Conservation (phyloP, 1,284 basidiomycete genomes). For the Cutaneotrichosporon dermatis region DNA sequence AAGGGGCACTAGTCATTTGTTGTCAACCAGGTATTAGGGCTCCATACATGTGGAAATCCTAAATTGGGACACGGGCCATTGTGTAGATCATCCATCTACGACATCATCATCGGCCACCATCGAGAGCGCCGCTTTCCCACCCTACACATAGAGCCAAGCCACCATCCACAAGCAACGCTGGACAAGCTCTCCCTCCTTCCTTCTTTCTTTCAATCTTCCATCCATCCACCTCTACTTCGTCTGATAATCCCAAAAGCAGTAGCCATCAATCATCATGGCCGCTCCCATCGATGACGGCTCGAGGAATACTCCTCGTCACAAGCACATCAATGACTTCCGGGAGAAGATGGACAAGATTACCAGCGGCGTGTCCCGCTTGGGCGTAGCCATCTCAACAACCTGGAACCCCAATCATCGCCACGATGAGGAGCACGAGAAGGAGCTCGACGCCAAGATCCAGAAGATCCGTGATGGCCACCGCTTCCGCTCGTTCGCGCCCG, state of each 20-base stretch:
- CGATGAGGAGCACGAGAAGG: conserved; percentile 62
- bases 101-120: too few species aligned
- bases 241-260: too few species aligned
- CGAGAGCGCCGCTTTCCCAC: not conserved
- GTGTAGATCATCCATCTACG: not conserved
- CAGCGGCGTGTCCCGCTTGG: conserved; percentile 34
- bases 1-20: too few species aligned
- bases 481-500: conserved; percentile 74
- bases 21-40: not conserved
- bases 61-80: not conserved
- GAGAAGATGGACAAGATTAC: conserved; percentile 36
- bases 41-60: not conserved
- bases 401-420: conserved; percentile 59
- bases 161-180: too few species aligned
- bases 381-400: conserved; percentile 38
- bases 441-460: conserved; percentile 60
- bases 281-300: conserved; percentile 5
- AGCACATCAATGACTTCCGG: conserved; percentile 21
- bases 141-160: not conserved
- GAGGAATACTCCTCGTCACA: not conserved
- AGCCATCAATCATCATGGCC: not conserved
- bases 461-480: conserved; percentile 74
- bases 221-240: too few species aligned
- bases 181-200: too few species aligned
- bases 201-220: too few species aligned